Base-by-base conservation (phyloP, 345 rosid species). In the Eutrema yunnanense region DNA sequence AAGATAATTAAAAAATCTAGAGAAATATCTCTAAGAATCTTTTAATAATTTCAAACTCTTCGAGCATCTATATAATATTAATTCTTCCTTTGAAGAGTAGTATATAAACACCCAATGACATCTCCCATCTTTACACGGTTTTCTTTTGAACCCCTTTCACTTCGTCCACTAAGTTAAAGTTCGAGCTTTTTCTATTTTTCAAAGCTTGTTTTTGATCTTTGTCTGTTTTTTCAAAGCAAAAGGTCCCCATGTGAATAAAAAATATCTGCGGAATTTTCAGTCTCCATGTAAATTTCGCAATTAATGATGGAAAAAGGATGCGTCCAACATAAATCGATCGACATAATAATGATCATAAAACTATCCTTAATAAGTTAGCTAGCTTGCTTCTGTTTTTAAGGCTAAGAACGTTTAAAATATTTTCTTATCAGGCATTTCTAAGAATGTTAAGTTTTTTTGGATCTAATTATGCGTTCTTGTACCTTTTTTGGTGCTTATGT, bases 221-320 rank as follows among this genome's bases (percentile, higher is more conserved):
- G 26, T 22, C 26, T 22, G 26, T 22, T 22, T 46, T 8, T 4
- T 22, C 4, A 5, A 27, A 36, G 48, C 8, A 49, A 13, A 34
- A 46, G 56, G 50, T 47, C 59, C 59, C 32, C 10, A 27, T 40
- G 67, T 22, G 59, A 50, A 37, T 48, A 13, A 12, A 3, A 42
- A 44, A 26, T 2, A 27, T 61, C 59, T 71, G 60, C 67, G 61
- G 61, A 61, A 71, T 50, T 30, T 71, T 30, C 75, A 71, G 27
- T 71, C 22, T 40, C 50, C 67, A 71, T 71, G 75, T 16, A 11
- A 51, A 50, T 71, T 71, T 51, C 42, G 75, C 42, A 40, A 22
- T 22, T 22, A 22, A 65, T 71, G 75, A 30, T 8, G 40, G 42
- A 60, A 29, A 60, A 50, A 7, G 22, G 60, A 61, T 16, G 22